Percentiles rank a stretch among this genome's conserved stretches.
Evolutionary conservation across 139 green algal genomes (phyloP).

Genomic region (Trebouxia sp.): DNA sequence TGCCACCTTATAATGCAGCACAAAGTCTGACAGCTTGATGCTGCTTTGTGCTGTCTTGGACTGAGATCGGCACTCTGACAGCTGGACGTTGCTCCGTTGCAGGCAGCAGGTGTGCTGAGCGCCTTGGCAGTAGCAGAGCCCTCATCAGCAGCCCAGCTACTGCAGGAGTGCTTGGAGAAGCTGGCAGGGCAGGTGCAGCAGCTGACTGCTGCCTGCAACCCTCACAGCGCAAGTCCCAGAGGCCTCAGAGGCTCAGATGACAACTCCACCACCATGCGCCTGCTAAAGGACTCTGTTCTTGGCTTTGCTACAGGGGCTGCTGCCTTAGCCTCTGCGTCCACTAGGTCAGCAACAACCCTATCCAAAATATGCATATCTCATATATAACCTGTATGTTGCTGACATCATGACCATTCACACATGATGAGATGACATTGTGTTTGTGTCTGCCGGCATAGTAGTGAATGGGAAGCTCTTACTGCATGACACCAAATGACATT

Average conservation of each 20-base stretch:
- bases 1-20: background rate
- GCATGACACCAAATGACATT: too few relatives aligned
- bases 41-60: background rate
- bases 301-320: constrained; percentile 61
- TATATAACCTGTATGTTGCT: too few relatives aligned
- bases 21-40: background rate
- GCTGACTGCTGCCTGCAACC: constrained; percentile 33
- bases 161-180: constrained; percentile 43
- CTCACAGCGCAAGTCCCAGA: background rate
- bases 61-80: background rate
- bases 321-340: constrained; percentile 62
- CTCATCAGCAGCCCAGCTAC: constrained; percentile 48
- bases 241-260: constrained; percentile 10
- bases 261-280: constrained; percentile 19
- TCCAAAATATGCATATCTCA: too few relatives aligned
- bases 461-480: too few relatives aligned
- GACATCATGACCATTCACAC: too few relatives aligned
- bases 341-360: constrained; percentile 40
- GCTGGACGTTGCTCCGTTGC: constrained; percentile 22
- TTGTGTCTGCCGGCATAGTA: too few relatives aligned
- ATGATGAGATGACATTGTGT: too few relatives aligned
- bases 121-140: constrained; percentile 66
- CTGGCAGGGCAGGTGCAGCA: constrained; percentile 30
- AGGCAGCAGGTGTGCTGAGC: constrained; percentile 68
- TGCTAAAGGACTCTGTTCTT: constrained; percentile 65